Evolutionary conservation across 495 filamentous ascomycete species (phyloP).

Genomic region (Lentithecium fluviatile): DNA sequence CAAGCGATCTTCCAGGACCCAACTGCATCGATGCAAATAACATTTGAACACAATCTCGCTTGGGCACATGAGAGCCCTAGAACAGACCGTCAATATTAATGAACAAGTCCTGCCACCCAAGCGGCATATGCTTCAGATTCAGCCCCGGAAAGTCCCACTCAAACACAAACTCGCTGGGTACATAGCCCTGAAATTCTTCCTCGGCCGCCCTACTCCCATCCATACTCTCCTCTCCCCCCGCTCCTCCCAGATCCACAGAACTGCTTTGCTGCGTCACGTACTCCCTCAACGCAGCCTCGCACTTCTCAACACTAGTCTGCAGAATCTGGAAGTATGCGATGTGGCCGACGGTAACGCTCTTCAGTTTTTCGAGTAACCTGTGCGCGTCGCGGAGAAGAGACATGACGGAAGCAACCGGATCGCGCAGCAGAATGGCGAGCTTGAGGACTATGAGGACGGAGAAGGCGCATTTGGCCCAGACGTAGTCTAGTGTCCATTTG

Average conservation of each 20-base stretch:
- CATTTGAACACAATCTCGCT: too few relatives aligned
- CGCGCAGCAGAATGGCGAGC: slow-evolving; percentile 51
- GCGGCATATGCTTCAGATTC: slow-evolving; percentile 54
- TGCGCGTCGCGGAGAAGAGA: slow-evolving; percentile 49
- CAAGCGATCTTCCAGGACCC: too few relatives aligned
- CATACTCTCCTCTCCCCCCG: neutral
- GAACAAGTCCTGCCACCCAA: slow-evolving; percentile 34
- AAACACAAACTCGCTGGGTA: slow-evolving; percentile 53
- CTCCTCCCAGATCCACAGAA: neutral
- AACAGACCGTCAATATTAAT: slow-evolving; percentile 28
- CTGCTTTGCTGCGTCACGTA: slow-evolving; percentile 25
- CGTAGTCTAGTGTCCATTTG: slow-evolving; percentile 56
- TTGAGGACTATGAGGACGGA: slow-evolving; percentile 54
- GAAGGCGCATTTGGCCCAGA: slow-evolving; percentile 58
- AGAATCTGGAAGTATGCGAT: slow-evolving; percentile 45
- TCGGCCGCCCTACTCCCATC: slow-evolving; percentile 30
- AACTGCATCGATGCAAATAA: too few relatives aligned
- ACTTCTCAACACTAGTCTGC: slow-evolving; percentile 51
- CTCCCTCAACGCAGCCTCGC: slow-evolving; percentile 46
- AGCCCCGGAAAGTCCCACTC: slow-evolving; percentile 58
- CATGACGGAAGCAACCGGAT: slow-evolving; percentile 43
- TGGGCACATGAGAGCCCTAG: neutral
- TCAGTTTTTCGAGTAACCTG: slow-evolving; percentile 48
- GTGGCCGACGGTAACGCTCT: slow-evolving; percentile 40
- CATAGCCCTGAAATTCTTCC: slow-evolving; percentile 52